phyloP scores from a whole-genome alignment of 2,329 filamentous ascomycete species.

The Arthrobotrys iridis region DNA sequence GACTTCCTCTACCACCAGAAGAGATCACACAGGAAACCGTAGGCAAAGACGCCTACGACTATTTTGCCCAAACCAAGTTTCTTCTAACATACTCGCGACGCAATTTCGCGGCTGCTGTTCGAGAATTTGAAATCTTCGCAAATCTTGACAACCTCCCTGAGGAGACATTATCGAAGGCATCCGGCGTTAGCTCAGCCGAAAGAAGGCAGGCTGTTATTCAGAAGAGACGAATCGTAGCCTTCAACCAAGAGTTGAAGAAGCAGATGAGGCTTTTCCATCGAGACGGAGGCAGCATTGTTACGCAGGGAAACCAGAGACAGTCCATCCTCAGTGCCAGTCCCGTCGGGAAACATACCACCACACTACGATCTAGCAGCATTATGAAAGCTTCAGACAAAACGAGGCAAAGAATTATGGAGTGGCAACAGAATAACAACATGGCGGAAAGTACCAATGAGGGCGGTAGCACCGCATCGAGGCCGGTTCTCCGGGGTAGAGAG shows the following conservation, averaged over 20 bases:
- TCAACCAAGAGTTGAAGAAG: slow-evolving; percentile 43
- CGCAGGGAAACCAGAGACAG: slow-evolving; percentile 21
- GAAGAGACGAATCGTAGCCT: slow-evolving; percentile 24
- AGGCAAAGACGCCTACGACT: slow-evolving; percentile 1
- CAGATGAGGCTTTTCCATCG: slow-evolving; percentile 12
- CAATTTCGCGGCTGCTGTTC: slow-evolving; percentile 24
- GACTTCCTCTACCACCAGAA: slow-evolving; percentile 36
- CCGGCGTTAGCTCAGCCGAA: slow-evolving; percentile 10
- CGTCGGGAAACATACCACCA: neutral
- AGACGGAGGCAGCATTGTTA: slow-evolving; percentile 40
- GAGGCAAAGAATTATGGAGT: slow-evolving; percentile 19
- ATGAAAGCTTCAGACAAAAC: neutral
- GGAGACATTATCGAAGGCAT: slow-evolving; percentile 23
- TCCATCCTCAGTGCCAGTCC: neutral
- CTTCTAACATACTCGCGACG: slow-evolving; percentile 21
- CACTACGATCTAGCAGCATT: neutral
- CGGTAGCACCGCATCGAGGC: neutral
- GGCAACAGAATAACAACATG: slow-evolving; percentile 16
- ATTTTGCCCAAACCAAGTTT: slow-evolving; percentile 25
- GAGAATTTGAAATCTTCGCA: slow-evolving; percentile 24
- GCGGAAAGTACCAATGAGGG: neutral
- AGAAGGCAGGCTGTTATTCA: slow-evolving; percentile 20
- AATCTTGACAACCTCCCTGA: slow-evolving; percentile 30
- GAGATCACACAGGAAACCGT: neutral
- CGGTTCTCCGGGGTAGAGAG: neutral